Conservation (phyloP, 805 yeast species). For the Teunomyces funiuensis region DNA sequence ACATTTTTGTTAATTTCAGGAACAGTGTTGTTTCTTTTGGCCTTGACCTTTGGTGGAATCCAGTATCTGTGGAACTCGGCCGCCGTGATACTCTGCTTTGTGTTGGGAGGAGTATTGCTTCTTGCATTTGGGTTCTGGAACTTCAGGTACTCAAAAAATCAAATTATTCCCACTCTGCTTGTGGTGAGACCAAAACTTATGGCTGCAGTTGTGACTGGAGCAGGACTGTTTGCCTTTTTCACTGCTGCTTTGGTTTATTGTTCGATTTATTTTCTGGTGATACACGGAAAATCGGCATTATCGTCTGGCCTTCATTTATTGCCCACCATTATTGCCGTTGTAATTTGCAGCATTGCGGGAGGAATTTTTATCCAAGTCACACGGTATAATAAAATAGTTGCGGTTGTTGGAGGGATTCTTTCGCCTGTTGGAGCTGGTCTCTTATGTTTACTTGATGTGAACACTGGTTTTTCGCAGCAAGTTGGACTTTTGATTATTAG, state of each 20-base stretch:
- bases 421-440: conserved; percentile 47
- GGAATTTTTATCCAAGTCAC: conserved; percentile 41
- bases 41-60: conserved; percentile 22
- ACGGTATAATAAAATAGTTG: conserved; percentile 42
- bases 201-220: conserved; percentile 14
- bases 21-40: conserved; percentile 20
- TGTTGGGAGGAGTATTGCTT: conserved; percentile 18
- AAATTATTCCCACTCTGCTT: conserved; percentile 18
- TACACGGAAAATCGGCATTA: conserved; percentile 41
- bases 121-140: conserved; percentile 20
- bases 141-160: conserved; percentile 15
- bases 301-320: conserved; percentile 46
- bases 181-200: conserved; percentile 12
- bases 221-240: conserved; percentile 19
- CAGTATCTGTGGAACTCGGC: conserved; percentile 21
- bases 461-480: conserved; percentile 34
- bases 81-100: conserved; percentile 22
- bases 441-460: conserved; percentile 36
- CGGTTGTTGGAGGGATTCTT: conserved; percentile 32
- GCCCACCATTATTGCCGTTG: conserved; percentile 43
- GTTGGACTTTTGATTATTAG: conserved; percentile 47
- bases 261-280: conserved; percentile 51
- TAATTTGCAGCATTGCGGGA: conserved; percentile 30
- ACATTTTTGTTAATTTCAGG: conserved; percentile 18
- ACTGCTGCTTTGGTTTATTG: conserved; percentile 26